Conservation (phyloP, 768 basidiomycete species). For the Ephemerocybe angulata region DNA sequence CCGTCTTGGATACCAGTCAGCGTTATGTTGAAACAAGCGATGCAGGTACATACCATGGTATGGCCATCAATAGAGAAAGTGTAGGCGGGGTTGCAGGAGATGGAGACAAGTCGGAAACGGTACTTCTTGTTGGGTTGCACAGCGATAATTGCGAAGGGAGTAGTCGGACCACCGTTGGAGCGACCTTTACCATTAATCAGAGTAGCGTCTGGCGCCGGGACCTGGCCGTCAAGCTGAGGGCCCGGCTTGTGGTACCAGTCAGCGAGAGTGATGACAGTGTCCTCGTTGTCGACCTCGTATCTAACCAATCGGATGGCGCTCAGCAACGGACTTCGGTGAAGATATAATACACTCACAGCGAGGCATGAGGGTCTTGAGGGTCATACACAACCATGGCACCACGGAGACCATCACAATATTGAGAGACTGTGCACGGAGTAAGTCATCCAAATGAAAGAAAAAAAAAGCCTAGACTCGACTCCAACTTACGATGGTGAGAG, state of each 20-base stretch:
- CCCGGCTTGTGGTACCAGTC: conserved; percentile 32
- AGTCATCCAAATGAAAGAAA: conserved; percentile 17
- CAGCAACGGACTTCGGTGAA: too few species aligned
- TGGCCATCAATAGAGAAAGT: conserved; percentile 46
- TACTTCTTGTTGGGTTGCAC: conserved; percentile 34
- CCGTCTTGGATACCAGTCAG: conserved; percentile 12
- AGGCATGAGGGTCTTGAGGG: conserved; percentile 32
- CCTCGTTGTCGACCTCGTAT: conserved; percentile 19
- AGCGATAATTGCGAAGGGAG: conserved; percentile 34
- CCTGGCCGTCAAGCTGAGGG: background rate
- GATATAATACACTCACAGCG: too few species aligned
- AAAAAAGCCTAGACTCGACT: conserved; percentile 14
- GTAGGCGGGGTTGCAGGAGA: conserved; percentile 30
- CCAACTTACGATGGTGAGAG: conserved; percentile 29
- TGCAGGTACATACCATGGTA: conserved; percentile 17
- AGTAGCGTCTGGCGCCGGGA: conserved; percentile 7
- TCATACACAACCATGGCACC: conserved; percentile 49
- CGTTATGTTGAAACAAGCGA: background rate
- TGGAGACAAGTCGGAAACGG: conserved; percentile 24
- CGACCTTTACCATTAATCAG: conserved; percentile 23
- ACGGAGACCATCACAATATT: conserved; percentile 57
- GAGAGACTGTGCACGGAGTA: conserved; percentile 40
- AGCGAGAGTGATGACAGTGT: conserved; percentile 42
- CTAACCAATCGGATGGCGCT: too few species aligned
- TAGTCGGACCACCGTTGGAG: conserved; percentile 16